Evolutionary conservation across 257 asterid species (phyloP).

Genomic region (Henckelia pumila): DNA sequence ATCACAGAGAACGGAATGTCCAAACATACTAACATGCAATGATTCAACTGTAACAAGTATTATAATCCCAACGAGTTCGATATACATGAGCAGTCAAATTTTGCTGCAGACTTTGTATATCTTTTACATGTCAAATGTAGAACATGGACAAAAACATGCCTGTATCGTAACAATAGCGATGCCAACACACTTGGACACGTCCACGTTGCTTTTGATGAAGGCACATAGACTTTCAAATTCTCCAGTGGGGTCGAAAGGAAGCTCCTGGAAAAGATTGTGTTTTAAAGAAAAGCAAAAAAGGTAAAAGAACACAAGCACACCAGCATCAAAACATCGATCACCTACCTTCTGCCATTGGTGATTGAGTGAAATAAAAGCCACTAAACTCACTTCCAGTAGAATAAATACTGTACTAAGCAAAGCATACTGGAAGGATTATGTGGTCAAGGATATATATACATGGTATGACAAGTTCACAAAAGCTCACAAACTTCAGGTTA

Average conservation of each 20-base stretch:
- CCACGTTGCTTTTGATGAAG: conserved; percentile 56
- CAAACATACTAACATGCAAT: neutral
- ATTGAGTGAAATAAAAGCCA: conserved; percentile 69
- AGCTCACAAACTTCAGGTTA: conserved; percentile 6
- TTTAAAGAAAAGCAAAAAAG: conserved; percentile 22
- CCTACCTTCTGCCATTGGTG: conserved; percentile 88
- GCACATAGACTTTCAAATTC: conserved; percentile 53
- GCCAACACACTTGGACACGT: conserved; percentile 70
- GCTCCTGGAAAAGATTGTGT: conserved; percentile 44
- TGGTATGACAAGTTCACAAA: conserved; percentile 14
- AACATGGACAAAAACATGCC: conserved; percentile 44
- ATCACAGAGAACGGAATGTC: neutral
- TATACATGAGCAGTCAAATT: neutral
- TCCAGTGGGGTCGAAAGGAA: conserved; percentile 85
- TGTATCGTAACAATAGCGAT: conserved; percentile 55
- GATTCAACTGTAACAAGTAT: conserved; percentile 4
- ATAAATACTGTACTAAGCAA: conserved; percentile 48
- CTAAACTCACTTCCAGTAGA: conserved; percentile 60
- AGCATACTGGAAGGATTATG: conserved; percentile 49
- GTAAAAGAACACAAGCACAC: conserved; percentile 21
- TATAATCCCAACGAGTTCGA: neutral
- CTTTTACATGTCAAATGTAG: neutral
- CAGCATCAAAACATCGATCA: conserved; percentile 27
- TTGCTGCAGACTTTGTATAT: conserved; percentile 5
- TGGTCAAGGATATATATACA: conserved; percentile 45